These are phyloP conservation scores for Botryobasidium botryosum DNA, from an alignment of 768 basidiomycete species.

Conservation along the genomic window DNA sequence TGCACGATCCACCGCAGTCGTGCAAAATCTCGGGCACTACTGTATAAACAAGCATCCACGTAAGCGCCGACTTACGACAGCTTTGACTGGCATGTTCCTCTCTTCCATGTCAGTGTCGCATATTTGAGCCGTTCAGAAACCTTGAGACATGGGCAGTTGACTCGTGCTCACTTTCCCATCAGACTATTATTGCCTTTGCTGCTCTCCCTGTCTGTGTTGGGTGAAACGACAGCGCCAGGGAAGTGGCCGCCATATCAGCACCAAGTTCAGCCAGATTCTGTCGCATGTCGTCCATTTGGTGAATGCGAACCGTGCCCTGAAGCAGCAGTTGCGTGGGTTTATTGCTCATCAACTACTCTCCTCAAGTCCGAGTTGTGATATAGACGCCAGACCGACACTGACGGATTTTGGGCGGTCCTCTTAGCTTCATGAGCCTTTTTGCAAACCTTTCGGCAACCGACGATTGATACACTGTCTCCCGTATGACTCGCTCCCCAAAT, in stretches of 20 bases:
- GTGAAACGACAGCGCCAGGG: background rate
- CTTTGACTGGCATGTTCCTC: no score
- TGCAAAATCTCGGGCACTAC: no score
- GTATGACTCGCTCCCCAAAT: slow-evolving; percentile 7
- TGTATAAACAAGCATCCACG: no score
- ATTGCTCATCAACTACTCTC: slow-evolving; percentile 4
- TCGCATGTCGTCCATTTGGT: slow-evolving; percentile 23
- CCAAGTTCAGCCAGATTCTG: slow-evolving; percentile 2
- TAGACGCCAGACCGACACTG: slow-evolving; percentile 1
- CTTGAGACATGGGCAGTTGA: no score
- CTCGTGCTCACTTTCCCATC: background rate
- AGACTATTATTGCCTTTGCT: background rate
- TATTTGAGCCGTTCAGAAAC: no score
- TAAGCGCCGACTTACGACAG: no score
- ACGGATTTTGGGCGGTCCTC: background rate
- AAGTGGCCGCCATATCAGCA: background rate
- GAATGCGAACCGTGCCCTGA: slow-evolving; percentile 29
- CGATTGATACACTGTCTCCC: slow-evolving; percentile 66
- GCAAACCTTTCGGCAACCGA: slow-evolving; percentile 90
- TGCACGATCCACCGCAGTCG: no score
- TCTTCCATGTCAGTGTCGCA: no score
- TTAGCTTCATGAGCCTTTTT: slow-evolving; percentile 75
- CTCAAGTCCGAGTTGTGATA: no score
- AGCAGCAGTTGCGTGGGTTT: slow-evolving; percentile 22
- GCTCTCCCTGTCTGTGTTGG: background rate